Evolutionary conservation across 768 basidiomycete genomes (phyloP).

Genomic region (Lactarius hatsudake): DNA sequence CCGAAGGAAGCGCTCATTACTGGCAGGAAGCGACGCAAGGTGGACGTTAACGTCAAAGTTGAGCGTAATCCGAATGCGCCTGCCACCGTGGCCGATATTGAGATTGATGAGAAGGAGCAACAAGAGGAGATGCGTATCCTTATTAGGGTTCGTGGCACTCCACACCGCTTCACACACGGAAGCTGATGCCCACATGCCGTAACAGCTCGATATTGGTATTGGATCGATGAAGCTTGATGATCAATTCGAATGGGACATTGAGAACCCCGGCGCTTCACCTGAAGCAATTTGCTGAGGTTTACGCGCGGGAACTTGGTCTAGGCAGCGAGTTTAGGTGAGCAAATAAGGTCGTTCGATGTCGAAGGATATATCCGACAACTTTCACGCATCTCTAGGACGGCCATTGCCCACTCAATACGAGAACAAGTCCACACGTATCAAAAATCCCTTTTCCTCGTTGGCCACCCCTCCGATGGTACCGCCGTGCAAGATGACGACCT

Average conservation of each 20-base stretch:
- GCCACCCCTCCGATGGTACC: constrained; percentile 80
- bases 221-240: constrained; percentile 92
- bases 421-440: constrained; percentile 93
- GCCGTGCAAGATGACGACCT: constrained; percentile 87
- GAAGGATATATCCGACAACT: not conserved
- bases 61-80: constrained; percentile 30
- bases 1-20: constrained; percentile 21
- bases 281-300: constrained; percentile 91
- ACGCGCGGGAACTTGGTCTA: constrained; percentile 83
- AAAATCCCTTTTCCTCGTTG: constrained; percentile 87
- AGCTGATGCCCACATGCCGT: constrained; percentile 7
- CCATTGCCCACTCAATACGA: constrained; percentile 91
- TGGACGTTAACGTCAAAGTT: constrained; percentile 28
- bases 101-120: constrained; percentile 60
- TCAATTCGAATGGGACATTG: constrained; percentile 97
- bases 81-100: constrained; percentile 57
- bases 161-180: not conserved
- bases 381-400: constrained; percentile 56
- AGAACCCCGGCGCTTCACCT: constrained; percentile 73
- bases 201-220: constrained; percentile 90
- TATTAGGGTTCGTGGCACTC: constrained; percentile 66
- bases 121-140: constrained; percentile 89
- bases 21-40: constrained; percentile 27
- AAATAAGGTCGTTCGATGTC: not conserved
- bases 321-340: constrained; percentile 89